These are phyloP conservation scores for Oldenlandia corymbosa DNA, from an alignment of 257 asterid genomes.

Conservation along the genomic window DNA sequence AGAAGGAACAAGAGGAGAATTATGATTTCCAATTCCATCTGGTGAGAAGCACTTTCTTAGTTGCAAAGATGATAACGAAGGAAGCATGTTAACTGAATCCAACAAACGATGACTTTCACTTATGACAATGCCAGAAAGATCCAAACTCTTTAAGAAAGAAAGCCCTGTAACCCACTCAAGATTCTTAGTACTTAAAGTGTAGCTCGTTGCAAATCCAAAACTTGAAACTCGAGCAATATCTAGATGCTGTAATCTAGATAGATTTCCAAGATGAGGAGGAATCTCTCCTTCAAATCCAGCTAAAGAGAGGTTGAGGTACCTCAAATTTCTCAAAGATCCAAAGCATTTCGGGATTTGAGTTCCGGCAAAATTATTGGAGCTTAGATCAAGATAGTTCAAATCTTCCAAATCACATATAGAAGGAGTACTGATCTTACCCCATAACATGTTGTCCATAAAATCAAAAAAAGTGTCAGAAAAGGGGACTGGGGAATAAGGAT, in stretches of 20 bases:
- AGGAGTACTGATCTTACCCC: no score
- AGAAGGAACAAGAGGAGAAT: neutral
- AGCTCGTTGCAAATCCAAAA: no score
- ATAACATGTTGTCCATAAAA: no score
- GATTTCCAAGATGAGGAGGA: slow-evolving; percentile 24
- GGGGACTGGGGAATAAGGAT: no score
- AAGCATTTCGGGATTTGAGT: no score
- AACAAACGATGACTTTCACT: slow-evolving; percentile 8
- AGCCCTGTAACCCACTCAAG: slow-evolving; percentile 13
- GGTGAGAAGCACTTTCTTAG: neutral
- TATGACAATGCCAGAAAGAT: slow-evolving; percentile 1
- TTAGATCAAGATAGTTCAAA: no score
- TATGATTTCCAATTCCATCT: no score
- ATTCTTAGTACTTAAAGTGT: neutral
- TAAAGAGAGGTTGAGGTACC: slow-evolving; percentile 21
- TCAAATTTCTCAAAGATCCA: slow-evolving; percentile 18
- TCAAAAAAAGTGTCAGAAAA: no score
- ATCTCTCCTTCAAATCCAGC: slow-evolving; percentile 19
- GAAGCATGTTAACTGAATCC: slow-evolving; percentile 9
- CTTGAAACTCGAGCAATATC: neutral
- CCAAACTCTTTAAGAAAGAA: slow-evolving; percentile 15
- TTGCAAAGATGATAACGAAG: neutral
- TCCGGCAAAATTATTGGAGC: no score
- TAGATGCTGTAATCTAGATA: slow-evolving; percentile 13
- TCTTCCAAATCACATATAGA: no score